These are phyloP conservation scores for Cinnamomum chago DNA, from an alignment of 164 flowering plant species.

Conservation along the genomic window DNA sequence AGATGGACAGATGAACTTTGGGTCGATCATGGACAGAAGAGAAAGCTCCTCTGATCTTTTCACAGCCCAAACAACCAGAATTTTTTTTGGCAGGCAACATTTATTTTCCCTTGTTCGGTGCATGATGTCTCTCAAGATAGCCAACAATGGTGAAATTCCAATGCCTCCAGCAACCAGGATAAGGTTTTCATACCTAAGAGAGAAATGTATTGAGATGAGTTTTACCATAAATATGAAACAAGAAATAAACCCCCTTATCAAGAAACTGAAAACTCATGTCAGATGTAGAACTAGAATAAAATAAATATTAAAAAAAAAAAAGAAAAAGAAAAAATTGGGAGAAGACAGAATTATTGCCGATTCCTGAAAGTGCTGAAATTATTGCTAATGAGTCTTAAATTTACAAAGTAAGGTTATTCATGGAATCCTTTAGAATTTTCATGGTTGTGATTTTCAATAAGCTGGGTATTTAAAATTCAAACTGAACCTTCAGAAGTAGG, in stretches of 20 bases:
- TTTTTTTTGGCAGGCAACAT: conserved; percentile 53
- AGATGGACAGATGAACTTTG: conserved; percentile 55
- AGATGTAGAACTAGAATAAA: too few relatives aligned
- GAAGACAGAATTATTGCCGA: too few relatives aligned
- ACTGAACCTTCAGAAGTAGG: too few relatives aligned
- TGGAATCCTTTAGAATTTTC: too few relatives aligned
- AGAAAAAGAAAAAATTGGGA: background rate
- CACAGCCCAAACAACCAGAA: conserved; percentile 78
- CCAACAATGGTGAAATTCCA: conserved; percentile 92
- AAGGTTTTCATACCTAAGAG: conserved; percentile 69
- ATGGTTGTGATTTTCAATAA: too few relatives aligned
- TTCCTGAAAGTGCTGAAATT: too few relatives aligned
- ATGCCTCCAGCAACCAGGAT: conserved; percentile 93
- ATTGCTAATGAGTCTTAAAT: too few relatives aligned
- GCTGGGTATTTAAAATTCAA: too few relatives aligned
- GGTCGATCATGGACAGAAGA: conserved; percentile 51
- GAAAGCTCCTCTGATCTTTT: conserved; percentile 71
- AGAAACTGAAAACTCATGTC: too few relatives aligned
- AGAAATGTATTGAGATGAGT: background rate
- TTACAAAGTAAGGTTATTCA: too few relatives aligned
- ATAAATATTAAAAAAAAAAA: background rate
- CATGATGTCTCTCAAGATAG: conserved; percentile 75
- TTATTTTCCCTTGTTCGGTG: conserved; percentile 50
- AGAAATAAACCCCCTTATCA: background rate
- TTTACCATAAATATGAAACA: too few relatives aligned